phyloP scores from a whole-genome alignment of 78 protist species.

The Planoprotostelium fungivorum region DNA sequence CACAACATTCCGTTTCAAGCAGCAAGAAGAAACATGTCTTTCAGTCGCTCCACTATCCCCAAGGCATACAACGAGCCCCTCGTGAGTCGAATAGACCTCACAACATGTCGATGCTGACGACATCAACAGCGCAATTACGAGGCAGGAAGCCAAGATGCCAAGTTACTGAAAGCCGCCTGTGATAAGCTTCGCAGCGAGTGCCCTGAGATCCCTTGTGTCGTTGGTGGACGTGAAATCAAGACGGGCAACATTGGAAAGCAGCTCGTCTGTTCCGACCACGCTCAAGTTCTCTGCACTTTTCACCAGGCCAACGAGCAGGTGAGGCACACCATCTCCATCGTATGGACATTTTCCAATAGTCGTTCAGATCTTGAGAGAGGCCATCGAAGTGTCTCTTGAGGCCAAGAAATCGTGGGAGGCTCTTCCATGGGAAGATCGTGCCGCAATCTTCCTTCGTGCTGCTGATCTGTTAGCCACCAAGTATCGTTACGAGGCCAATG shows the following conservation, averaged over 20 bases:
- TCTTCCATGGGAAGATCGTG: constrained; percentile 68
- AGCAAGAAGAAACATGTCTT: constrained; percentile 3
- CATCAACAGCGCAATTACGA: constrained; percentile 36
- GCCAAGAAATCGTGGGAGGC: constrained; percentile 77
- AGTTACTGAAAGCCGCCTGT: constrained; percentile 55
- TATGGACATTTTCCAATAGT: too few relatives aligned
- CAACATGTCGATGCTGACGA: not conserved
- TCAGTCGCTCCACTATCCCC: constrained; percentile 43
- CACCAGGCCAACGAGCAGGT: constrained; percentile 41
- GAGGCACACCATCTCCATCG: not conserved
- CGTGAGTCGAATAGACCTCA: constrained; percentile 3
- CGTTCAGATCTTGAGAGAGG: constrained; percentile 35
- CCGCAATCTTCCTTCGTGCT: constrained; percentile 81
- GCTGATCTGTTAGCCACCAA: constrained; percentile 81
- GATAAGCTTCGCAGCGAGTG: constrained; percentile 17
- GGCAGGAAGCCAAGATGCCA: constrained; percentile 45
- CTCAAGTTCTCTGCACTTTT: constrained; percentile 22
- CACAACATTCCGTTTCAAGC: too few relatives aligned
- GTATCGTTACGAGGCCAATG: constrained; percentile 64
- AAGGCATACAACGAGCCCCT: constrained; percentile 48
- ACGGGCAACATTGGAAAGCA: constrained; percentile 51
- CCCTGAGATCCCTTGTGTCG: constrained; percentile 65
- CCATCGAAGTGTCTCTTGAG: constrained; percentile 49
- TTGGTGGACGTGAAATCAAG: constrained; percentile 57
- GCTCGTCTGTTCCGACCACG: constrained; percentile 52